These are phyloP conservation scores for Sonneratia caseolaris DNA, from an alignment of 345 rosid species.

Conservation along the genomic window DNA sequence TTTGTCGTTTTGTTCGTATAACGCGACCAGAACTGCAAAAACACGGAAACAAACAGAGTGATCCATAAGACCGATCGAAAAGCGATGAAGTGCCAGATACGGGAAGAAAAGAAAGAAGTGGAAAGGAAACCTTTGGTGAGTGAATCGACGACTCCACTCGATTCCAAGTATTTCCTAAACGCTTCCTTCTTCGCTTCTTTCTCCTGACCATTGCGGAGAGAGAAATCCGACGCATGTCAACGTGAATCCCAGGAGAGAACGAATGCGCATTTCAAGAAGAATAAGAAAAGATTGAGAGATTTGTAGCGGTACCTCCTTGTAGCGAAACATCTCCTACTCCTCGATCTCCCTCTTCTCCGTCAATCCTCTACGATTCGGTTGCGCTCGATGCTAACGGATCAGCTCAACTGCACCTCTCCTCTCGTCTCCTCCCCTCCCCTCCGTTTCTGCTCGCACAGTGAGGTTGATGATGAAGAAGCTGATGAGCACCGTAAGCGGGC, in stretches of 20 bases:
- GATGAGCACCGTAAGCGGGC: background rate
- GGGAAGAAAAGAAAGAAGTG: background rate
- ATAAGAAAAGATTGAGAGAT: background rate
- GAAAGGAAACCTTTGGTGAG: constrained; percentile 57
- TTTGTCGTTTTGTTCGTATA: constrained; percentile 87
- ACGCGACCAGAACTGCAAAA: constrained; percentile 60
- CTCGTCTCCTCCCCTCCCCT: background rate
- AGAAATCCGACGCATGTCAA: background rate
- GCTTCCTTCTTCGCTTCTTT: constrained; percentile 90
- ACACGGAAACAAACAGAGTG: background rate
- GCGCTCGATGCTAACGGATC: background rate
- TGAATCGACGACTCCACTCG: constrained; percentile 71
- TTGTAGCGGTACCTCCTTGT: constrained; percentile 32
- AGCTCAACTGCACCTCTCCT: background rate
- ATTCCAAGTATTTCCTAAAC: constrained; percentile 76
- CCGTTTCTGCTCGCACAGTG: background rate
- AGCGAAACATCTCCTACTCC: constrained; percentile 36
- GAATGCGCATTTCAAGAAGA: background rate
- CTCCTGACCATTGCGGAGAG: constrained; percentile 33
- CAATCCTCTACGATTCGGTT: background rate
- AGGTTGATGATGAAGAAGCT: background rate
- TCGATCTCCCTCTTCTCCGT: background rate
- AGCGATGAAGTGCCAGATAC: background rate
- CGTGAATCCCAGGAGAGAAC: background rate
- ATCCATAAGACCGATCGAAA: background rate